Evolutionary conservation across 306 rosid genomes (phyloP).

Genomic region (Gastrolobium bilobum): DNA sequence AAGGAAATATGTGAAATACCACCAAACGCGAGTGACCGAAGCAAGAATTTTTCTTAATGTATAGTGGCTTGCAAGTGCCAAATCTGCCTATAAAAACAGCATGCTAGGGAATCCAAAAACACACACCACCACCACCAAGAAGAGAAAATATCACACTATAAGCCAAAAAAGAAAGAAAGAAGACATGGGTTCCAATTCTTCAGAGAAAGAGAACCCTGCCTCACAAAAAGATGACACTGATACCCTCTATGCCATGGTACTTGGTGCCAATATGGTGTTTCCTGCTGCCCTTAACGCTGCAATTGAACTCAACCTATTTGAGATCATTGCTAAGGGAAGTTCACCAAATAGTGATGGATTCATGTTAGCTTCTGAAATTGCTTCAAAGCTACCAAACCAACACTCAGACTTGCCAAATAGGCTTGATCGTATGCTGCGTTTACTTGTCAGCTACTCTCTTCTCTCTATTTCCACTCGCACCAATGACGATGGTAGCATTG

Average conservation of each 20-base stretch:
- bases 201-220: constrained; percentile 11
- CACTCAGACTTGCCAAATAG: constrained; percentile 36
- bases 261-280: constrained; percentile 40
- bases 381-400: constrained; percentile 39
- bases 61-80: background rate
- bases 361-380: constrained; percentile 41
- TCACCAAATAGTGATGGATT: constrained; percentile 10
- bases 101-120: too few relatives aligned
- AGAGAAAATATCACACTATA: too few relatives aligned
- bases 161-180: background rate
- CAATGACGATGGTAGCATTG: constrained; percentile 30
- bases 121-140: too few relatives aligned
- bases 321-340: constrained; percentile 41
- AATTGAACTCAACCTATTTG: constrained; percentile 49
- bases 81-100: background rate
- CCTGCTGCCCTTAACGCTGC: constrained; percentile 53
- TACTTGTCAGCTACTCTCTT: constrained; percentile 48
- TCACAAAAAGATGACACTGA: background rate
- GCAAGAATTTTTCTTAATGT: too few relatives aligned
- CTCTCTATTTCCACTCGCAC: constrained; percentile 29
- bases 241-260: constrained; percentile 39
- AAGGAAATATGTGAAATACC: too few relatives aligned
- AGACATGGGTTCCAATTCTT: background rate
- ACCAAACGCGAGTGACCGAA: too few relatives aligned
- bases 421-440: constrained; percentile 41